Percentiles rank a stretch among this genome's conserved stretches.
Conservation (phyloP, 2,329 filamentous ascomycete genomes). For the Scedosporium aurantiacum region DNA sequence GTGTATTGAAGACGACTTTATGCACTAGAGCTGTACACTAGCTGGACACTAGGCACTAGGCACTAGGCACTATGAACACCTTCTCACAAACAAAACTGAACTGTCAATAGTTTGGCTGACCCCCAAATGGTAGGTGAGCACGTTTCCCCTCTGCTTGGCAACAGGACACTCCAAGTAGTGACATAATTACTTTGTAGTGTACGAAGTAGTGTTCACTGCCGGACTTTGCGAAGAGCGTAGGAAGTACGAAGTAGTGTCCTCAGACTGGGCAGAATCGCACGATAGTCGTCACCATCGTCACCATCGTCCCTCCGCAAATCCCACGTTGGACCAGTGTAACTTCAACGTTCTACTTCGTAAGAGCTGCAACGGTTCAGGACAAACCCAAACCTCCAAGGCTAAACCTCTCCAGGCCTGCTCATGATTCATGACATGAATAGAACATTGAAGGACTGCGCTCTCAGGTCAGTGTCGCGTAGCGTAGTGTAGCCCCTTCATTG, state of each 20-base stretch:
- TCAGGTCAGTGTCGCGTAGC: background rate
- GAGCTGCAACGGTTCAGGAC: too few species aligned
- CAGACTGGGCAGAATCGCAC: background rate
- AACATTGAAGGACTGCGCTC: too few species aligned
- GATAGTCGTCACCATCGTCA: background rate
- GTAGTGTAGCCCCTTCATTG: background rate
- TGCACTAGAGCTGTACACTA: too few species aligned
- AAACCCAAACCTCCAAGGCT: too few species aligned
- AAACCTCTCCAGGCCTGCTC: too few species aligned
- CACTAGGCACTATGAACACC: background rate
- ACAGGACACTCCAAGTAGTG: background rate
- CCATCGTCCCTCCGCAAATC: too few species aligned
- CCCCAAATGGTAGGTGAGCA: background rate
- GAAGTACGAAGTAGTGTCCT: too few species aligned
- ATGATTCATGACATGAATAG: too few species aligned
- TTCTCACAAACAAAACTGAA: too few species aligned
- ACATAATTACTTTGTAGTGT: background rate
- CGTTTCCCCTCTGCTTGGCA: background rate
- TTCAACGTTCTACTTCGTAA: too few species aligned
- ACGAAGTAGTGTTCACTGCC: background rate
- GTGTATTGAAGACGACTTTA: too few species aligned
- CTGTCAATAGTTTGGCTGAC: background rate
- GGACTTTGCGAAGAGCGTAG: background rate
- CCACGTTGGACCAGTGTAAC: too few species aligned
- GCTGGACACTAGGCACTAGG: background rate